These are phyloP conservation scores for Alternaria sp. DNA, from an alignment of 2,329 filamentous ascomycete genomes.

Conservation along the genomic window DNA sequence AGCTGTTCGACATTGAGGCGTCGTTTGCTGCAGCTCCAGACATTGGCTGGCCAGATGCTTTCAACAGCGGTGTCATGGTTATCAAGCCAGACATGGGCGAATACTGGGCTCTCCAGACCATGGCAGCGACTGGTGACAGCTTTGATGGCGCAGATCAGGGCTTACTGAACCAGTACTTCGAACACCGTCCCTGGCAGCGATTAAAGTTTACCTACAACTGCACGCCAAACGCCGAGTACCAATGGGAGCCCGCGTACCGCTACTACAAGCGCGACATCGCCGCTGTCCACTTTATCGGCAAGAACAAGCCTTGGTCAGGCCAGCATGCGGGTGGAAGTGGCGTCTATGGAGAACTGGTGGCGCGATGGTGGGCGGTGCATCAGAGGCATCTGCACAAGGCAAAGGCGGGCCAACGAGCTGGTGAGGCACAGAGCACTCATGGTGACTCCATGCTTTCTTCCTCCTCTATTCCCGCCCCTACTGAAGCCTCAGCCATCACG, in stretches of 20 bases:
- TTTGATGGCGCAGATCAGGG: constrained; percentile 98
- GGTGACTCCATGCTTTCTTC: constrained; percentile 14
- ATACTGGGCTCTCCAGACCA: constrained; percentile 82
- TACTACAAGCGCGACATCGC: constrained; percentile 91
- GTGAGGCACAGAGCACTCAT: constrained; percentile 23
- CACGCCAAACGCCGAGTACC: constrained; percentile 94
- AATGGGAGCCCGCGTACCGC: constrained; percentile 93
- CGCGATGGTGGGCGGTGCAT: constrained; percentile 93
- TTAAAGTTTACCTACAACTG: constrained; percentile 97
- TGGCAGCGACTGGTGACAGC: constrained; percentile 86
- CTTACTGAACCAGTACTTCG: constrained; percentile 92
- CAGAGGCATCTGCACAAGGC: constrained; percentile 74
- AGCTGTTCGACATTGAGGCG: constrained; percentile 77
- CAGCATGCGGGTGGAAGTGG: constrained; percentile 60
- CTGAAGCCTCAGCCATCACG: constrained; percentile 45
- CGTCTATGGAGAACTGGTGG: constrained; percentile 83
- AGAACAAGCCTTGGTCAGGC: constrained; percentile 82
- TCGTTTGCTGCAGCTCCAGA: constrained; percentile 81
- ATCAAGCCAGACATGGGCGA: constrained; percentile 85
- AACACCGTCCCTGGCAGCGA: constrained; percentile 77
- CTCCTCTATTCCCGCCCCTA: constrained; percentile 30
- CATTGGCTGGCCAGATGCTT: constrained; percentile 96
- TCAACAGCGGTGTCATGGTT: constrained; percentile 98
- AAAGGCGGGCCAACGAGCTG: constrained; percentile 11
- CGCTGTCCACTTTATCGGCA: constrained; percentile 93